These are phyloP conservation scores for Aureobasidium mangrovei DNA, from an alignment of 2,329 filamentous ascomycete species.

Conservation along the genomic window DNA sequence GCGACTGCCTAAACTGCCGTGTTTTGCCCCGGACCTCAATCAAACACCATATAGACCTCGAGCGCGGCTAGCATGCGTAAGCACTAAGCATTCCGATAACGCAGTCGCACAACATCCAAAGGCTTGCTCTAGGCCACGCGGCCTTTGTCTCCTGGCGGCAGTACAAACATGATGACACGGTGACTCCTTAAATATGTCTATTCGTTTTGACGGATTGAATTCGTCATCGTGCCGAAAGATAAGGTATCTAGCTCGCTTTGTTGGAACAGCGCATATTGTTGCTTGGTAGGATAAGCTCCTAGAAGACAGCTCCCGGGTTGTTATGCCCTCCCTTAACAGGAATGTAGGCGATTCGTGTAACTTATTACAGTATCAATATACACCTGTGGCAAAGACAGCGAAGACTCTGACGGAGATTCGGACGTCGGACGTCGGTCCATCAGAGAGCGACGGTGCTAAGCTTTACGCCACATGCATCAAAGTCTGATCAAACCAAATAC, in stretches of 20 bases:
- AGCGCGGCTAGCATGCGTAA: not conserved
- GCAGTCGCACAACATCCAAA: not conserved
- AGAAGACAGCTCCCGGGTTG: not conserved
- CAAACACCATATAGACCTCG: too few relatives aligned
- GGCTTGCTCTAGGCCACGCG: constrained; percentile 7
- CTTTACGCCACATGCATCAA: constrained; percentile 6
- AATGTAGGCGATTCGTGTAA: too few relatives aligned
- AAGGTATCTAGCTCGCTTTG: not conserved
- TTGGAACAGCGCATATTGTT: not conserved
- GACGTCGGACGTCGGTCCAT: not conserved
- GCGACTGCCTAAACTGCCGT: too few relatives aligned
- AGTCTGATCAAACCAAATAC: not conserved
- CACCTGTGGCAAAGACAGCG: not conserved
- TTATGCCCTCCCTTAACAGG: not conserved
- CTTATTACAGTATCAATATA: too few relatives aligned
- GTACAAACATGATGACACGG: constrained; percentile 7
- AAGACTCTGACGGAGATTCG: not conserved
- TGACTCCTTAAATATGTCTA: not conserved
- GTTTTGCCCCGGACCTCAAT: too few relatives aligned
- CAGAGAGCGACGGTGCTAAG: constrained; percentile 6
- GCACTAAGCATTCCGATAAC: not conserved
- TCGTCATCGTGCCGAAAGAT: constrained; percentile 3
- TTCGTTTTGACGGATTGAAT: not conserved
- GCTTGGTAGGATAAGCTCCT: not conserved
- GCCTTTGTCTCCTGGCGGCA: not conserved